A percentile compares a stretch with the other conserved stretches of the same genome.
Evolutionary conservation across 768 basidiomycete species (phyloP).

Genomic region (Termitomyces sp.): DNA sequence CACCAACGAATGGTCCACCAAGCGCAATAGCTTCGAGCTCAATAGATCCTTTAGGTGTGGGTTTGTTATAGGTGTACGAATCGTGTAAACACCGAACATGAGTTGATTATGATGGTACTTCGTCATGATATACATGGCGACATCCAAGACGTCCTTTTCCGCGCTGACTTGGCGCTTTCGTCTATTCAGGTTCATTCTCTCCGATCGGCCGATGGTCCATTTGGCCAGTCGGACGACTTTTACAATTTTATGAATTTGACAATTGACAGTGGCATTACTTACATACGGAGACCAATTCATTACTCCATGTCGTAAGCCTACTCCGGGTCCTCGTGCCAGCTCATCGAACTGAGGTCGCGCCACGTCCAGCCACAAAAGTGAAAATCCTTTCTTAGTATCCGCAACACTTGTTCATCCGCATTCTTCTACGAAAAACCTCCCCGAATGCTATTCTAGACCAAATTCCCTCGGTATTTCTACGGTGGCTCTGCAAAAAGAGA

Average conservation of each 20-base stretch:
- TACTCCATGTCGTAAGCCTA: neutral
- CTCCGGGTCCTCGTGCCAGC: neutral
- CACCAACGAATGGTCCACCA: conserved; percentile 11
- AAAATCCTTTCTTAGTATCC: neutral
- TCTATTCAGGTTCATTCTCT: neutral
- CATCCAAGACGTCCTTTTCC: neutral
- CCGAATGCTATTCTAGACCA: neutral
- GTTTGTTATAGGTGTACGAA: conserved; percentile 40
- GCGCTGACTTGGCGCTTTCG: neutral
- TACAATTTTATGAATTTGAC: neutral
- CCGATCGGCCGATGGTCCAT: conserved; percentile 6
- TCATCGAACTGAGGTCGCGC: neutral
- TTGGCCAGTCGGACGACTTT: conserved; percentile 4
- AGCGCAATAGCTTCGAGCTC: conserved; percentile 16
- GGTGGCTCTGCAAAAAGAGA: conserved; percentile 4
- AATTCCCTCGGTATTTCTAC: neutral
- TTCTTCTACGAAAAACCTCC: neutral
- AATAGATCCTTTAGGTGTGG: conserved; percentile 70
- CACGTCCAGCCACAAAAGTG: neutral
- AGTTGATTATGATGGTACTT: conserved; percentile 7
- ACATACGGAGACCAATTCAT: neutral
- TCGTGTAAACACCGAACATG: conserved; percentile 10
- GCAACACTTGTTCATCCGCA: neutral
- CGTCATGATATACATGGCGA: neutral
- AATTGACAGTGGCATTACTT: neutral